phyloP scores from a whole-genome alignment of 768 basidiomycete genomes.

The Boletus tylopilopsis region DNA sequence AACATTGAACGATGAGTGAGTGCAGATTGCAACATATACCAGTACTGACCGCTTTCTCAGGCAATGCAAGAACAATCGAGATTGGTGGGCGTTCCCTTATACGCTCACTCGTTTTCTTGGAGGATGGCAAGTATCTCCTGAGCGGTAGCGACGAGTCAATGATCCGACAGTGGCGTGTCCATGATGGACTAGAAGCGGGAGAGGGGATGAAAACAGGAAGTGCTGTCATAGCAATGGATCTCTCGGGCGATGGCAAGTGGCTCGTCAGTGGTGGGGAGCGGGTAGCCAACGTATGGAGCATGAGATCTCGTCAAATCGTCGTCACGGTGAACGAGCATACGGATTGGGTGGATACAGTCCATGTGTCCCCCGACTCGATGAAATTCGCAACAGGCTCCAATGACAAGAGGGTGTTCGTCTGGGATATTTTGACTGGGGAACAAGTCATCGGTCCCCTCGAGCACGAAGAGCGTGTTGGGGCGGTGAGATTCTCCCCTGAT shows the following conservation, averaged over 20 bases:
- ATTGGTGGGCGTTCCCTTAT: neutral
- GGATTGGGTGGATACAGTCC: neutral
- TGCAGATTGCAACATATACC: neutral
- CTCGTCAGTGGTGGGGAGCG: neutral
- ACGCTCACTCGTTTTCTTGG: neutral
- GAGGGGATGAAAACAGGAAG: neutral
- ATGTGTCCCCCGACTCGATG: constrained; percentile 8
- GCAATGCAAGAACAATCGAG: neutral
- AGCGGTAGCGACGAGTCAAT: neutral
- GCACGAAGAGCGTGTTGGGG: neutral
- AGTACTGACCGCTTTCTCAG: neutral
- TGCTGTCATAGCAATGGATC: neutral
- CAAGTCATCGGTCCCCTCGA: constrained; percentile 7
- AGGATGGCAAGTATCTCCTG: neutral
- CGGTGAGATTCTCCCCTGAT: constrained; percentile 10
- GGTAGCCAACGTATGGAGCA: neutral
- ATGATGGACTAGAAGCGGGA: neutral
- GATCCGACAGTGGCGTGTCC: constrained; percentile 2
- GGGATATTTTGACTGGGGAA: constrained; percentile 3
- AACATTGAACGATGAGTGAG: neutral
- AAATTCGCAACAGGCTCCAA: constrained; percentile 1
- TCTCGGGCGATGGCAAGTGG: constrained; percentile 1
- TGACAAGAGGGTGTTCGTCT: constrained; percentile 1
- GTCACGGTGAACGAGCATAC: neutral
- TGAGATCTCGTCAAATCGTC: neutral